phyloP scores from a whole-genome alignment of 257 asterid genomes.

The Anisodus acutangulus region DNA sequence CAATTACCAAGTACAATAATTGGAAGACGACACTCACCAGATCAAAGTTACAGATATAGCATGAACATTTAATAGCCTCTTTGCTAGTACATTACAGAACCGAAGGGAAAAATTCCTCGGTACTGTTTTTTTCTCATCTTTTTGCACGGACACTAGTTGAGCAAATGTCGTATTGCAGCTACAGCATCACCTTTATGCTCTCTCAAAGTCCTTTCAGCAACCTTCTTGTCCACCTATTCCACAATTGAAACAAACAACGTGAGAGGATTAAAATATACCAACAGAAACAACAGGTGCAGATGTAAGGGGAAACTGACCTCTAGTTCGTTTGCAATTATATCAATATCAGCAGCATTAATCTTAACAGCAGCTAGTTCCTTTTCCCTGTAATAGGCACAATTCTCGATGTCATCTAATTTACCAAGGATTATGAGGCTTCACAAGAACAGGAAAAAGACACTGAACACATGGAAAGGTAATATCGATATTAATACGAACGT shows the following conservation, averaged over 20 bases:
- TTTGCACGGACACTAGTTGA: constrained; percentile 34
- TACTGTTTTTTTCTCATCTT: not conserved
- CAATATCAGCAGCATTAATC: constrained; percentile 87
- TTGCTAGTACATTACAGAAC: not conserved
- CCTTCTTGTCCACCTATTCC: constrained; percentile 30
- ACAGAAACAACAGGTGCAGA: not conserved
- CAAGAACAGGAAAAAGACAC: not conserved
- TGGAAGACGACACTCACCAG: not conserved
- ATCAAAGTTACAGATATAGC: constrained; percentile 5
- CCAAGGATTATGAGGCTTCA: not conserved
- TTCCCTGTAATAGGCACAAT: constrained; percentile 61
- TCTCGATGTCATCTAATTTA: not conserved
- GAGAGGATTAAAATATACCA: not conserved
- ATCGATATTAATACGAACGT: not conserved
- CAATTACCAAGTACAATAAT: not conserved
- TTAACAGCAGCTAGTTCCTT: constrained; percentile 92
- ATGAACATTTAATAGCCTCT: not conserved
- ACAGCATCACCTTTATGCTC: too few relatives aligned
- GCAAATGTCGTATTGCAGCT: constrained; percentile 87
- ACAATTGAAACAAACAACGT: not conserved
- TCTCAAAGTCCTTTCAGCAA: too few relatives aligned
- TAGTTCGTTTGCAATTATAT: constrained; percentile 81
- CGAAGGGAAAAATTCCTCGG: not conserved
- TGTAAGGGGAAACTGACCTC: constrained; percentile 54
- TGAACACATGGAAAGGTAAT: constrained; percentile 12